phyloP scores from a whole-genome alignment of 208 protist genomes.

The Trypanosoma avium region DNA sequence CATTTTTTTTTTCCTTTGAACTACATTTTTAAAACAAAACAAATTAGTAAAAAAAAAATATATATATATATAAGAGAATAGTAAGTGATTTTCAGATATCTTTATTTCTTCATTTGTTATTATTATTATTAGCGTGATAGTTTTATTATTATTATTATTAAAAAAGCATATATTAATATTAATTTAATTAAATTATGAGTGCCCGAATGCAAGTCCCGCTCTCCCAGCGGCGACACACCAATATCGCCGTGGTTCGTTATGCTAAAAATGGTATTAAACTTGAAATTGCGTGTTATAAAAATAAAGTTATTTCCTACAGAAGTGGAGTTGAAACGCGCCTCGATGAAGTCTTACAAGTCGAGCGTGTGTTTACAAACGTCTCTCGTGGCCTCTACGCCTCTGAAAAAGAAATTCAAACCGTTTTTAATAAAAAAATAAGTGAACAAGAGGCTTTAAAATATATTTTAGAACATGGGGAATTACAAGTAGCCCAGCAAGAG shows the following conservation, averaged over 20 bases:
- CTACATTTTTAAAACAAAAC: too few species aligned
- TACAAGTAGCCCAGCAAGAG: constrained; percentile 98
- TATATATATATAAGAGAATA: too few species aligned
- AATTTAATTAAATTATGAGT: constrained; percentile 54
- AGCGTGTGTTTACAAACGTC: constrained; percentile 90
- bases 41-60: too few species aligned
- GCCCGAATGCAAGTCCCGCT: constrained; percentile 84
- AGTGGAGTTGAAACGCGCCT: constrained; percentile 79
- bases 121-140: too few species aligned
- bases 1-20: too few species aligned
- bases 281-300: constrained; percentile 92
- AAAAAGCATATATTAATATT: background rate
- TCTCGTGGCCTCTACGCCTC: constrained; percentile 73
- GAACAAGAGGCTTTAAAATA: constrained; percentile 80
- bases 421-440: constrained; percentile 58
- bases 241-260: constrained; percentile 87
- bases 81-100: too few species aligned
- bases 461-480: constrained; percentile 96
- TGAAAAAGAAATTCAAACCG: constrained; percentile 75
- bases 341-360: constrained; percentile 91
- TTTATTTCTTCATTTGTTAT: too few species aligned
- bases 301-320: constrained; percentile 91
- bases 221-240: constrained; percentile 88
- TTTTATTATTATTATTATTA: constrained; percentile 1
- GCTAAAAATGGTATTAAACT: constrained; percentile 79